Conservation (phyloP, 805 yeast genomes). For the Sugiyamaella boreocaroliniensis region DNA sequence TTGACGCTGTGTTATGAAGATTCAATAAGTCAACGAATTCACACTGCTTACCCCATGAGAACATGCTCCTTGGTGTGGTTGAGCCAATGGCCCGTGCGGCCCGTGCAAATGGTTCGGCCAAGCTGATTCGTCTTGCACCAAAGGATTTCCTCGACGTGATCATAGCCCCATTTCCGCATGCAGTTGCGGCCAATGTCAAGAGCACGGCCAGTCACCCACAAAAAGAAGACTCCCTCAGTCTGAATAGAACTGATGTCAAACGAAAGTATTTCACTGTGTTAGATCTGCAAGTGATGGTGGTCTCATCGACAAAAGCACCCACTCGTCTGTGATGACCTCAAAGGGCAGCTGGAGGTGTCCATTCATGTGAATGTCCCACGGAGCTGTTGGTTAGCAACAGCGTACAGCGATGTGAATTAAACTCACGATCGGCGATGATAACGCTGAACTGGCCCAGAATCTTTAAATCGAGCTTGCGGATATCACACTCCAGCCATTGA, state of each 20-base stretch:
- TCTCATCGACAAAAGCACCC: not conserved
- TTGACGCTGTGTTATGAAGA: conserved; percentile 37
- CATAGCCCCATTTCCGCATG: conserved; percentile 75
- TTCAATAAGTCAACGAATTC: not conserved
- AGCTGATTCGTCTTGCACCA: conserved; percentile 92
- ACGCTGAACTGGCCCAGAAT: conserved; percentile 70
- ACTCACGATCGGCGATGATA: conserved; percentile 67
- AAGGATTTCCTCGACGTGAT: conserved; percentile 66
- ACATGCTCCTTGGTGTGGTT: conserved; percentile 92
- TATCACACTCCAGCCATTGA: conserved; percentile 87
- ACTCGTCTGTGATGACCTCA: conserved; percentile 21
- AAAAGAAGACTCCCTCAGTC: conserved; percentile 71
- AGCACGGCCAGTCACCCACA: conserved; percentile 96
- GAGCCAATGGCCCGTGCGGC: conserved; percentile 95
- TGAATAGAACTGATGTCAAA: conserved; percentile 65
- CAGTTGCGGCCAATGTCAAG: conserved; percentile 81
- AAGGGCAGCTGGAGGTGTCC: conserved; percentile 18
- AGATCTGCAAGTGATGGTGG: conserved; percentile 54
- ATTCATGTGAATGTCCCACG: conserved; percentile 95
- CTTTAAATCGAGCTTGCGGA: conserved; percentile 61
- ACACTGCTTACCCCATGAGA: conserved; percentile 50
- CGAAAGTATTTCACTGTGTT: conserved; percentile 57
- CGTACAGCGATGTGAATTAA: not conserved
- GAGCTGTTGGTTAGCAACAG: conserved; percentile 36
- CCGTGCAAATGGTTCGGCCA: conserved; percentile 84